These are phyloP conservation scores for Fusarium anguioides DNA, from an alignment of 2,329 filamentous ascomycete genomes.

Conservation along the genomic window DNA sequence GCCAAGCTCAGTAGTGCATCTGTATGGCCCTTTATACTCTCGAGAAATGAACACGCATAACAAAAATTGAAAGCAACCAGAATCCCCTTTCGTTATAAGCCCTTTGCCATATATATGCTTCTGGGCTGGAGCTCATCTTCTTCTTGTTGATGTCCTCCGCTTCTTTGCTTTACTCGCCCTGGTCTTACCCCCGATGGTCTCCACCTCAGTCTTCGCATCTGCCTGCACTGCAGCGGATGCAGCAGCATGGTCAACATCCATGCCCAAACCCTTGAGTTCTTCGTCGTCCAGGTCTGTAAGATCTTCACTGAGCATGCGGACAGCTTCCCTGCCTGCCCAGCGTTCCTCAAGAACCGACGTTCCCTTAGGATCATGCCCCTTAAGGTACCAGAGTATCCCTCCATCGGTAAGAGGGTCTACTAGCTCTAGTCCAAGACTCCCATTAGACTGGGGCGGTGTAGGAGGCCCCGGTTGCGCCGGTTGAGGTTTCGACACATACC, in stretches of 20 bases:
- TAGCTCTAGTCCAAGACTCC: slow-evolving; percentile 63
- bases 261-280: slow-evolving; percentile 77
- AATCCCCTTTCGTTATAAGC: slow-evolving; percentile 27
- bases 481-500: slow-evolving; percentile 52
- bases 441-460: slow-evolving; percentile 75
- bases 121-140: slow-evolving; percentile 43
- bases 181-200: slow-evolving; percentile 41
- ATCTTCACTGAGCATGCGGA: slow-evolving; percentile 80
- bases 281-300: slow-evolving; percentile 94
- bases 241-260: slow-evolving; percentile 61
- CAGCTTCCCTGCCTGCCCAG: slow-evolving; percentile 72
- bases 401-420: slow-evolving; percentile 72
- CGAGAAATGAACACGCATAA: slow-evolving; percentile 23
- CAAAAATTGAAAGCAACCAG: slow-evolving; percentile 14
- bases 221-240: slow-evolving; percentile 44
- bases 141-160: slow-evolving; percentile 51
- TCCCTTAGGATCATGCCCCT: slow-evolving; percentile 80
- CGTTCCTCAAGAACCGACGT: slow-evolving; percentile 83
- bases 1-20: slow-evolving; percentile 42
- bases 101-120: background rate
- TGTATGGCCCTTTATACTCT: slow-evolving; percentile 36
- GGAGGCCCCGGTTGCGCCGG: slow-evolving; percentile 61
- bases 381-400: slow-evolving; percentile 89
- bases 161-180: slow-evolving; percentile 49
- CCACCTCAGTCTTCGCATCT: slow-evolving; percentile 38